These are phyloP conservation scores for Lactifluus piperatus DNA, from an alignment of 768 basidiomycete species.

Conservation along the genomic window DNA sequence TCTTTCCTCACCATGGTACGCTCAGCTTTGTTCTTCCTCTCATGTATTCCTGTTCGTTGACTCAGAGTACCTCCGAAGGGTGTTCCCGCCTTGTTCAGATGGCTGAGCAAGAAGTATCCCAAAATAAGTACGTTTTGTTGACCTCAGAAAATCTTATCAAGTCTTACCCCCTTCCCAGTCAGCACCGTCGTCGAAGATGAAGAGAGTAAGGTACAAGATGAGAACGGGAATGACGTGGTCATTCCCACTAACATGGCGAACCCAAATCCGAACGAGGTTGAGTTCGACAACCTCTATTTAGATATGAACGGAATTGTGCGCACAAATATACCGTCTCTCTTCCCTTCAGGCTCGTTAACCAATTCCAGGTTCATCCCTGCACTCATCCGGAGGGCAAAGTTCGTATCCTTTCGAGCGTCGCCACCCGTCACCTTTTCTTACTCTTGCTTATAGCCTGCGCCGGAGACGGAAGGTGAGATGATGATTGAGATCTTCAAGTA, in stretches of 20 bases:
- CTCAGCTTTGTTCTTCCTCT: background rate
- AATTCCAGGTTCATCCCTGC: constrained; percentile 84
- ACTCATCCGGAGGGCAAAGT: constrained; percentile 98
- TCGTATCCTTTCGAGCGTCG: constrained; percentile 14
- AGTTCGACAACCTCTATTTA: constrained; percentile 94
- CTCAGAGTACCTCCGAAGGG: constrained; percentile 43
- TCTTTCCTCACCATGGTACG: constrained; percentile 3
- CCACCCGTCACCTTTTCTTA: background rate
- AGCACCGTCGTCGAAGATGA: constrained; percentile 80
- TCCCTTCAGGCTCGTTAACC: background rate
- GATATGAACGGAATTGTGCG: constrained; percentile 99
- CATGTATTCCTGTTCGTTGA: background rate
- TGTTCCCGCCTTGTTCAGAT: constrained; percentile 96
- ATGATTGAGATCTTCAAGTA: constrained; percentile 97
- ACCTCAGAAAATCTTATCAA: background rate
- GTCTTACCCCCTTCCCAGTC: constrained; percentile 35
- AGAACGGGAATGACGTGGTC: constrained; percentile 54
- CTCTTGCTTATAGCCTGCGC: constrained; percentile 57
- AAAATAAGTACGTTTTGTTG: constrained; percentile 66
- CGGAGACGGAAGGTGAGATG: constrained; percentile 98
- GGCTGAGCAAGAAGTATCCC: constrained; percentile 98
- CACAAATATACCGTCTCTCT: constrained; percentile 13
- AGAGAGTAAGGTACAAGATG: constrained; percentile 56
- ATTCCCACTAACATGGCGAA: constrained; percentile 71
- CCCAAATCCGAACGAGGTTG: constrained; percentile 90